Percentiles rank a stretch among this genome's conserved stretches.
phyloP scores from a whole-genome alignment of 2,329 filamentous ascomycete genomes.

The Sporothrix globosa region DNA sequence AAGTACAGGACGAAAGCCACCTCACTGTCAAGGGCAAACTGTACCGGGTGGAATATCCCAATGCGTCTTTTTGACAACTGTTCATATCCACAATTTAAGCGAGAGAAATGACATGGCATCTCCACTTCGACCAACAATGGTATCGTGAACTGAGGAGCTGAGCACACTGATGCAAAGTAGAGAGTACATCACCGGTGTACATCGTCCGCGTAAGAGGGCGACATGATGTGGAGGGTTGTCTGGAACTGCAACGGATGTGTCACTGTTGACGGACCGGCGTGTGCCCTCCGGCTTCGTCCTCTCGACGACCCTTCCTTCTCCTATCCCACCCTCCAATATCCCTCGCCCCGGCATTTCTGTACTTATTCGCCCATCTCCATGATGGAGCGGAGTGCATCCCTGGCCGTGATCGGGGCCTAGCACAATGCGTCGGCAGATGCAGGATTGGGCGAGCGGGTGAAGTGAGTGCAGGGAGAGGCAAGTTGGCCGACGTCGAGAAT shows the following conservation, averaged over 20 bases:
- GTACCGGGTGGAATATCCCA: too few species aligned
- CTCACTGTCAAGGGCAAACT: too few species aligned
- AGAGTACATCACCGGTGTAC: constrained; percentile 4
- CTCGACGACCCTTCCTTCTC: background rate
- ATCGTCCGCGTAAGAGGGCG: background rate
- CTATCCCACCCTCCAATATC: background rate
- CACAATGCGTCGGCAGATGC: constrained; percentile 16
- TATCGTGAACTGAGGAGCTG: background rate
- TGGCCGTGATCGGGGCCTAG: background rate
- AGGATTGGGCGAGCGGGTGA: background rate
- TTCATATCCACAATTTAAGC: constrained; percentile 16
- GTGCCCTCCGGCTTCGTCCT: background rate
- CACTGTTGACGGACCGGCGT: background rate
- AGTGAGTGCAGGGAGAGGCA: too few species aligned
- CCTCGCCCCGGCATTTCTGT: background rate
- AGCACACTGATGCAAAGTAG: background rate
- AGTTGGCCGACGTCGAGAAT: too few species aligned
- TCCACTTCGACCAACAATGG: constrained; percentile 3
- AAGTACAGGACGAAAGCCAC: too few species aligned
- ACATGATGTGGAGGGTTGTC: too few species aligned
- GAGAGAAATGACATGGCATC: background rate
- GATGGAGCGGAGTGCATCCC: background rate
- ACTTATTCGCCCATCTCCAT: background rate
- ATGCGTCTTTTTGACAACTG: too few species aligned
- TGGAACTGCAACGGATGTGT: too few species aligned